Conservation (phyloP, 148 eudicot genomes). For the Rhododendron ferrugineum region DNA sequence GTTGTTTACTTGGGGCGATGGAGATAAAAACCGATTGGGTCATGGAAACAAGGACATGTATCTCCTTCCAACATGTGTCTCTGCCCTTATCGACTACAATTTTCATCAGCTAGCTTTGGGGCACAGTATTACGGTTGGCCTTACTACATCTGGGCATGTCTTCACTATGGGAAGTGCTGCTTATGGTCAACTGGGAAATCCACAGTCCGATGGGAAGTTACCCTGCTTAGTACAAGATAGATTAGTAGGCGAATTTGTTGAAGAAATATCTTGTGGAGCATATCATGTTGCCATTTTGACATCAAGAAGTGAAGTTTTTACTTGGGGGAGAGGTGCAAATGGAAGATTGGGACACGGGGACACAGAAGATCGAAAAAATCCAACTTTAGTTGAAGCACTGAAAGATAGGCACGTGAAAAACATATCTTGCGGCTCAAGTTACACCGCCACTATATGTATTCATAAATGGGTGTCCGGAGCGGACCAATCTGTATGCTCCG, state of each 20-base stretch:
- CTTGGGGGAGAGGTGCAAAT: slow-evolving; percentile 78
- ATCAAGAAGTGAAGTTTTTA: slow-evolving; percentile 73
- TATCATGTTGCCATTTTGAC: slow-evolving; percentile 62
- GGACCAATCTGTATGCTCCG: slow-evolving; percentile 70
- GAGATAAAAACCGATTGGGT: slow-evolving; percentile 68
- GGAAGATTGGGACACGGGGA: slow-evolving; percentile 81
- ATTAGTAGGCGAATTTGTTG: slow-evolving; percentile 68
- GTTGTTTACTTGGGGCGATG: slow-evolving; percentile 87
- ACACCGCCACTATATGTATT: slow-evolving; percentile 62
- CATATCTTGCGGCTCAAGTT: slow-evolving; percentile 64
- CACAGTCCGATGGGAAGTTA: slow-evolving; percentile 50
- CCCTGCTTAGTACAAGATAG: slow-evolving; percentile 70
- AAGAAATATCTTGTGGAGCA: slow-evolving; percentile 70
- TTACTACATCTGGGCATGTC: slow-evolving; percentile 76
- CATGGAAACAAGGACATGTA: slow-evolving; percentile 62
- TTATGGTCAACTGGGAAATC: slow-evolving; percentile 67
- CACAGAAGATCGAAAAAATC: slow-evolving; percentile 54
- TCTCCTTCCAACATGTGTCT: slow-evolving; percentile 65
- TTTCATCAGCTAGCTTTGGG: slow-evolving; percentile 73
- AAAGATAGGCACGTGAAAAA: slow-evolving; percentile 64
- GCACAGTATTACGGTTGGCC: slow-evolving; percentile 50
- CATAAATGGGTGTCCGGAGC: slow-evolving; percentile 82
- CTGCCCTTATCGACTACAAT: slow-evolving; percentile 57
- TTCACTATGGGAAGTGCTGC: slow-evolving; percentile 66
- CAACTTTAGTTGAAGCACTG: slow-evolving; percentile 62